Evolutionary conservation across 2,329 filamentous ascomycete genomes (phyloP).

Genomic region (Cercospora zeina): DNA sequence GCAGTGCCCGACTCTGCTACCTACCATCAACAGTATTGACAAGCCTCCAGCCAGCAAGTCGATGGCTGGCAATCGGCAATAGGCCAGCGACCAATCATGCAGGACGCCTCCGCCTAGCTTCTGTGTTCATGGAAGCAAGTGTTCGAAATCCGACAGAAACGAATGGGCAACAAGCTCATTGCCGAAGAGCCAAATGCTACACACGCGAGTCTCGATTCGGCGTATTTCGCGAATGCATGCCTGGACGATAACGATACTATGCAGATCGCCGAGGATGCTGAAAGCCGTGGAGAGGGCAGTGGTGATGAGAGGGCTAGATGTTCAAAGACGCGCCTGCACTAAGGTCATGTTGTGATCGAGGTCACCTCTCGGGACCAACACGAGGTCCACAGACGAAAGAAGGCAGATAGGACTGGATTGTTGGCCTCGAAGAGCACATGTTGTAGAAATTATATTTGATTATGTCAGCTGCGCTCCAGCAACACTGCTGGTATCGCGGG

Average conservation of each 20-base stretch:
- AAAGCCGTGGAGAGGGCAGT: not conserved
- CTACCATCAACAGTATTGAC: not conserved
- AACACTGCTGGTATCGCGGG: not conserved
- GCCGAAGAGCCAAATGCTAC: conserved; percentile 4
- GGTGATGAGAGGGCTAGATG: conserved; percentile 13
- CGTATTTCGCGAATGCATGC: conserved; percentile 11
- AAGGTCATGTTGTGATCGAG: no score
- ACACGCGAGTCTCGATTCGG: not conserved
- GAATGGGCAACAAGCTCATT: conserved; percentile 7
- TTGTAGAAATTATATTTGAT: not conserved
- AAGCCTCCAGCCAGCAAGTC: not conserved
- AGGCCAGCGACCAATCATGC: not conserved
- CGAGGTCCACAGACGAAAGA: no score
- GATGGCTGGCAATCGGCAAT: not conserved
- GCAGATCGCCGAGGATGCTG: not conserved
- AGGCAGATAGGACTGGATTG: no score
- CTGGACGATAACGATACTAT: conserved; percentile 7
- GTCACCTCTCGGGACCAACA: no score
- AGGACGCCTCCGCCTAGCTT: conserved; percentile 30
- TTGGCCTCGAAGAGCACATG: no score
- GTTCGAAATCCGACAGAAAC: not conserved
- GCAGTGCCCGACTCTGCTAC: not conserved
- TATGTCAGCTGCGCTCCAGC: not conserved
- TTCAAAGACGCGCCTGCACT: not conserved
- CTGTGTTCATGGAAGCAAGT: conserved; percentile 42